A percentile compares a stretch with the other conserved stretches of the same genome.
Evolutionary conservation across 257 asterid genomes (phyloP).

Genomic region (Solanum sejunctum): DNA sequence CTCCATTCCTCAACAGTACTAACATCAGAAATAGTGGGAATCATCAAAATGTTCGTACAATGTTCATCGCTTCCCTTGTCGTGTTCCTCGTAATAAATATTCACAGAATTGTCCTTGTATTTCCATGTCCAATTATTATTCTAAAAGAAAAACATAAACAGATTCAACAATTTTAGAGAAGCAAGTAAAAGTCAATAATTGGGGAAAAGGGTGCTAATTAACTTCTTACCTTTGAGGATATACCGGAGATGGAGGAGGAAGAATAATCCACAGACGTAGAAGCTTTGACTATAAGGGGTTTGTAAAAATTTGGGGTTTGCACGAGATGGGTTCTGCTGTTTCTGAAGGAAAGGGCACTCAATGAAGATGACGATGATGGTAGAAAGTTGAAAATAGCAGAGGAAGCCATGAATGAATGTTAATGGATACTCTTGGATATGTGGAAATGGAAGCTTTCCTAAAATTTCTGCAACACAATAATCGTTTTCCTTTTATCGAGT

Average conservation of each 20-base stretch:
- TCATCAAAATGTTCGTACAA: constrained; percentile 52
- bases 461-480: background rate
- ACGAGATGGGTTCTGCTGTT: constrained; percentile 7
- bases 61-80: constrained; percentile 30
- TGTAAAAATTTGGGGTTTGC: background rate
- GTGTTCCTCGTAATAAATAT: constrained; percentile 55
- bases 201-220: background rate
- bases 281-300: constrained; percentile 26
- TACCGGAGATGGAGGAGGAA: constrained; percentile 8
- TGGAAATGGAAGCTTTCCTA: background rate
- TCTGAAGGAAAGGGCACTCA: constrained; percentile 5
- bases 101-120: constrained; percentile 47
- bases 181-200: background rate
- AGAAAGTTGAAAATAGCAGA: constrained; percentile 22
- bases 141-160: background rate
- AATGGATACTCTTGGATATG: background rate
- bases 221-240: constrained; percentile 11
- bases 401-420: constrained; percentile 30
- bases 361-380: constrained; percentile 10
- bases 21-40: constrained; percentile 92
- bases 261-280: constrained; percentile 35
- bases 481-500: background rate
- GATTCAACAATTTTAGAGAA: background rate
- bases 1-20: constrained; percentile 98
- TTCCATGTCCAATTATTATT: constrained; percentile 60